A percentile compares a stretch with the other conserved stretches of the same genome.
These are phyloP conservation scores for Tricholoma sp. DNA, from an alignment of 768 basidiomycete species.

Conservation along the genomic window DNA sequence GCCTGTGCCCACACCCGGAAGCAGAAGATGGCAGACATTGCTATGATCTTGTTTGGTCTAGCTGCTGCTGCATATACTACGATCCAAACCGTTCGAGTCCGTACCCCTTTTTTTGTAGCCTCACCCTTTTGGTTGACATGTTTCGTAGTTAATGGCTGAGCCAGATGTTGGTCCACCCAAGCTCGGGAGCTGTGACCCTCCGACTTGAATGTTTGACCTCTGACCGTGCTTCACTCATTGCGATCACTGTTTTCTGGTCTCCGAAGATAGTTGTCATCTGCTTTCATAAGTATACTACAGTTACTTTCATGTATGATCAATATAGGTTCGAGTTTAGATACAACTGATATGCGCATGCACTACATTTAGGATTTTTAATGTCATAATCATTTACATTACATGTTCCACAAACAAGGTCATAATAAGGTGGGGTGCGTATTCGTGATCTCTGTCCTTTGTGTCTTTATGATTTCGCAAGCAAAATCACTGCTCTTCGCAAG, in stretches of 20 bases:
- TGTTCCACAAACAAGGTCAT: neutral
- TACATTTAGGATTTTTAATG: neutral
- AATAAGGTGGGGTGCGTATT: neutral
- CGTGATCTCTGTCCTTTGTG: neutral
- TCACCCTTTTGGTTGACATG: neutral
- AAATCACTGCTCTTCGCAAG: neutral
- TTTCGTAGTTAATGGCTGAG: constrained; percentile 11
- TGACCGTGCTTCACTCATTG: neutral
- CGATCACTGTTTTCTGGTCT: neutral
- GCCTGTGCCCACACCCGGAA: constrained; percentile 71
- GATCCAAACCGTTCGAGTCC: constrained; percentile 66
- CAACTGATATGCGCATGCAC: neutral
- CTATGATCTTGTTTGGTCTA: constrained; percentile 72
- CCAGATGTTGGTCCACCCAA: constrained; percentile 9
- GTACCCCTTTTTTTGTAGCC: constrained; percentile 13
- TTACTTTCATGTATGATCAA: neutral
- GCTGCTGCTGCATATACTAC: constrained; percentile 76
- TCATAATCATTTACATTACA: neutral
- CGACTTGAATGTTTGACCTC: neutral
- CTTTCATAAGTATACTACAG: neutral
- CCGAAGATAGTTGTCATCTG: neutral
- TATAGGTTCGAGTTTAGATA: neutral
- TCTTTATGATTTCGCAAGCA: neutral
- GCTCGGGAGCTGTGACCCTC: constrained; percentile 12
- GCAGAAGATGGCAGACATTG: constrained; percentile 64